Base-by-base conservation (phyloP, 2,329 filamentous ascomycete genomes). In the Diaporthe ilicicola region DNA sequence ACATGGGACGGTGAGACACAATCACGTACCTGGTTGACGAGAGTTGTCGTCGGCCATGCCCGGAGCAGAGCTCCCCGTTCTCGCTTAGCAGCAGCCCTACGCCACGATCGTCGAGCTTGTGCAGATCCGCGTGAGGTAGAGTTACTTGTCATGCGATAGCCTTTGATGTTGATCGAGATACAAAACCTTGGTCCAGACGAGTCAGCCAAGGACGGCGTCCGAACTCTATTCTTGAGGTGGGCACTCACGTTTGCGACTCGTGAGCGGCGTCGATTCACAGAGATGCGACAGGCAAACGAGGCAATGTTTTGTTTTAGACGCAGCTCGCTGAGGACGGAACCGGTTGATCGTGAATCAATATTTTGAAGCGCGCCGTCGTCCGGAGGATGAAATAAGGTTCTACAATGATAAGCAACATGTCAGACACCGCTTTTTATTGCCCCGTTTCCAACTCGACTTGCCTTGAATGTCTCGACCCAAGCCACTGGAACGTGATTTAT, bases 201-300 rank as follows among this genome's bases (percentile, higher is more conserved):
- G 56, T 62, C 56, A 62, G 56, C 56, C 27, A 34, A 10, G 34
- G 27, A 46, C 56, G 42, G 34, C 56, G 27, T 62, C 39, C 39
- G 27, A 62, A 46, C 56, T 62, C 56, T 62, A 62, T 62, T 62
- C 39, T 62, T 62, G 39, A 62, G 44, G 32, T 62, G 19, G 39
- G 7, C 44, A 27, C 56, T 62, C 39, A 62, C 56, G n/a, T 12
- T 62, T 32, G 39, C 39, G 39, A 62, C 56, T 62, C 56, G 56
- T 62, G 56, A 42, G 46, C 42, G 19, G 24, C 22, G 39, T 46
- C 17, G 56, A 42, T 17, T 62, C 27, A 22, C n/a, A 29, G 22
- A 12, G 29, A 64, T 50, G n/a, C 29, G 44, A 50, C 59, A 50
- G 44, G 27, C 17, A 22, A 27, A 50, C 59, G 29, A 48, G 44